Base-by-base conservation (phyloP, 257 asterid species). In the Knoxia roxburghii region DNA sequence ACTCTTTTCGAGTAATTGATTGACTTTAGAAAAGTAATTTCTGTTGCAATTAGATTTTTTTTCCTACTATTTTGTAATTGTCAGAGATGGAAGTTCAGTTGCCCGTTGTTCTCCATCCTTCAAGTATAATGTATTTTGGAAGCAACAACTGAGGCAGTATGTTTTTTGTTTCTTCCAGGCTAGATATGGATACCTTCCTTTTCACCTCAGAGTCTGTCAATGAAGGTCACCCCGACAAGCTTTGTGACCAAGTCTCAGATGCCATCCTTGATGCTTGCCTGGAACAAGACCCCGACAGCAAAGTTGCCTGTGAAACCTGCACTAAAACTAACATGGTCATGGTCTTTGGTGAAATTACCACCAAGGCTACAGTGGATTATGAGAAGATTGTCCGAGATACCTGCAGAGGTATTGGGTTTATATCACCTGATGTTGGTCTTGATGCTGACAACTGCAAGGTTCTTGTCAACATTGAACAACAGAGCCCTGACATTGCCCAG, bases 361-460 rank as follows among this genome's bases (percentile, higher is more conserved):
- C 97, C 80, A 85, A 87, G 77, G 97, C 97, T 23, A 73, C 74
- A 0, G 87, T 89, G 0, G 51, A 89, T 79, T 89, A 89, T 33
- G 95, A 89, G 79, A 89, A 89, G 81, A 85, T 89, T 23, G 97
- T 87, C 23, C 89, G 97, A 0, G 89, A 82, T 57, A 89, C 97
- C 30, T 89, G 97, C 84, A 81, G 97, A 50, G 94, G 83, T 33
- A 89, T 89, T 24, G 97, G 97, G 20, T 89, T 89, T 82, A 82
- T 55, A 10, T 87, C 97, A 4, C 71, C 95, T 2, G 97, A 90
- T 48, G 97, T 90, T 61, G 97, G 97, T 62, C 95, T 90, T n/a
- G 97, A 90, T 35, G 97, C 97, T 53, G 97, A 85, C 80, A 82
- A 90, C 76, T 90, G 97, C 95, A 90, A 87, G 81, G 97, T 90